These are phyloP conservation scores for Phialemoniopsis sp. DNA, from an alignment of 2,329 filamentous ascomycete species.

Conservation along the genomic window DNA sequence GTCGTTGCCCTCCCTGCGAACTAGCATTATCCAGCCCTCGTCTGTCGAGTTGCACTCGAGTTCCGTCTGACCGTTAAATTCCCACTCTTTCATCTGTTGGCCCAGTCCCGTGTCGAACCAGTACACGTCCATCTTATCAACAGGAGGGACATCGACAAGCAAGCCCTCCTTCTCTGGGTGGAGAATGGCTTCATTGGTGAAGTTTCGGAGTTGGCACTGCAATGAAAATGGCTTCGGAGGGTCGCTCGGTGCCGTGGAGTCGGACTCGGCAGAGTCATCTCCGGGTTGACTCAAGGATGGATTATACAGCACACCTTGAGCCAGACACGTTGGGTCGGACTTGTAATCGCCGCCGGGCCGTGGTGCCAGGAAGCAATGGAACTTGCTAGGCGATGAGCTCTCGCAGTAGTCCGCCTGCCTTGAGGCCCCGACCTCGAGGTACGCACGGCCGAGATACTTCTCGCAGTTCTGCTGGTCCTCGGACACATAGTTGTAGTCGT, in stretches of 20 bases:
- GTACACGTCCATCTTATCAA: slow-evolving; percentile 11
- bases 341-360: background rate
- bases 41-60: slow-evolving; percentile 4
- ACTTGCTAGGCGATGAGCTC: background rate
- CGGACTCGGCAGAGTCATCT: background rate
- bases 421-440: too few relatives aligned
- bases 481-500: too few relatives aligned
- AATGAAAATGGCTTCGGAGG: background rate
- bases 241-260: background rate
- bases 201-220: background rate
- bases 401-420: background rate
- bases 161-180: background rate
- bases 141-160: background rate
- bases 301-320: too few relatives aligned
- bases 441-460: too few relatives aligned
- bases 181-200: background rate
- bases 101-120: slow-evolving; percentile 17
- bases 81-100: slow-evolving; percentile 11
- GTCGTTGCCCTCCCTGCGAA: slow-evolving; percentile 16
- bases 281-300: background rate
- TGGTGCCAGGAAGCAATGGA: background rate
- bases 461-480: too few relatives aligned
- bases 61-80: slow-evolving; percentile 6
- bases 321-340: background rate
- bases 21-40: slow-evolving; percentile 15